Evolutionary conservation across 148 eudicot genomes (phyloP).

Genomic region (Spergularia bocconei): DNA sequence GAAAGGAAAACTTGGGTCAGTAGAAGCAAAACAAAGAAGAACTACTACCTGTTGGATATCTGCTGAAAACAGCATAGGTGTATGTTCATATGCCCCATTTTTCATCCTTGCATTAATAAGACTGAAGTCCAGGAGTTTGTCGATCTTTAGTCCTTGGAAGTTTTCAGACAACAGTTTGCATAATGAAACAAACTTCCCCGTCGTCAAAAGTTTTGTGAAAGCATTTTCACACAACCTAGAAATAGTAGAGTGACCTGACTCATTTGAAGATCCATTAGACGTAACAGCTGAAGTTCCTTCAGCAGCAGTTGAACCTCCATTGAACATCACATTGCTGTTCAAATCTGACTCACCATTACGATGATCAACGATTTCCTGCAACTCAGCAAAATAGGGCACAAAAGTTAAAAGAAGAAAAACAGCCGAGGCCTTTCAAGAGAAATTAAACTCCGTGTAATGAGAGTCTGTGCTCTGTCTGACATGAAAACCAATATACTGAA

Average conservation of each 20-base stretch:
- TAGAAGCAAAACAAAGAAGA: neutral
- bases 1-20: neutral
- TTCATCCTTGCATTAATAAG: slow-evolving; percentile 53
- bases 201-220: slow-evolving; percentile 50
- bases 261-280: slow-evolving; percentile 43
- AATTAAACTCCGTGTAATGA: neutral
- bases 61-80: slow-evolving; percentile 56
- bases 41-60: slow-evolving; percentile 73
- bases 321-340: slow-evolving; percentile 16
- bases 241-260: slow-evolving; percentile 31
- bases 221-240: slow-evolving; percentile 49
- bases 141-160: slow-evolving; percentile 60
- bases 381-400: neutral
- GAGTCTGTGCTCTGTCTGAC: neutral
- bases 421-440: neutral
- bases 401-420: neutral
- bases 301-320: slow-evolving; percentile 33
- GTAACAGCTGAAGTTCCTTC: slow-evolving; percentile 27
- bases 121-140: slow-evolving; percentile 53
- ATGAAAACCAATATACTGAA: neutral
- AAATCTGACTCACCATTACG: slow-evolving; percentile 34
- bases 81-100: slow-evolving; percentile 65
- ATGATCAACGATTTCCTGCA: slow-evolving; percentile 40
- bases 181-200: slow-evolving; percentile 66
- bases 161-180: slow-evolving; percentile 56